Evolutionary conservation across 805 yeast species (phyloP), one percentile per base, ranked within the genome.

Genomic region (Candida cerambycidarum): DNA sequence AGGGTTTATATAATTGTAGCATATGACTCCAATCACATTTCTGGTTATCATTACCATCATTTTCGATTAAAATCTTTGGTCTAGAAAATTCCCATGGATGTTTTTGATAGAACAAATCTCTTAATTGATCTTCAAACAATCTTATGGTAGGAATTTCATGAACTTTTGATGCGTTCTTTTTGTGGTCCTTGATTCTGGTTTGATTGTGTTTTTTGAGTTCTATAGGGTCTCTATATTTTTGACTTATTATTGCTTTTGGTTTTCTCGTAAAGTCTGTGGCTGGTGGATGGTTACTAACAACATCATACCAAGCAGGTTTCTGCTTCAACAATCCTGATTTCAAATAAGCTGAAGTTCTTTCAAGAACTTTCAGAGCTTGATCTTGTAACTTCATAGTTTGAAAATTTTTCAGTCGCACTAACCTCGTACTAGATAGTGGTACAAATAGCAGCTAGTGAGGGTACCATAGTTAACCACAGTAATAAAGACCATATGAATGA

Each of bases 71-170:
- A 21, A 80, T 74, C 59, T 86, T 87, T 11, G 98, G 97, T 53
- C 95, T 78, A 1, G 98, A 88, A 41, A 90, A 71, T 65, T 93
- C 99, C 99, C 99, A 93, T 5, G 99, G 99, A 65, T 93, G 99
- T 60, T 90, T 97, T 45, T 81, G 80, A 63, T 83, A 92, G 58
- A 93, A 93, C 17, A 85, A 71, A 36, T 78, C 73, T 68, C 99
- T 80, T 53, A 93, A 65, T 54, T 83, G 80, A 64, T 93, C 99
- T 63, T 92, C 93, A 41, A 80, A 61, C 52, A 76, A 83, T 43
- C 61, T 62, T 56, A 86, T 66, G 48, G 75, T 73, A 32, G 79
- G 78, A 9, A 84, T 73, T 50, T 71, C 65, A 52, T 73, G 71
- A 12, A 83, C 57, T 51, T 69, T 67, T 43, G 71, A 70, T 36